phyloP scores from a whole-genome alignment of 2,329 filamentous ascomycete species.

The Hortaea werneckii region DNA sequence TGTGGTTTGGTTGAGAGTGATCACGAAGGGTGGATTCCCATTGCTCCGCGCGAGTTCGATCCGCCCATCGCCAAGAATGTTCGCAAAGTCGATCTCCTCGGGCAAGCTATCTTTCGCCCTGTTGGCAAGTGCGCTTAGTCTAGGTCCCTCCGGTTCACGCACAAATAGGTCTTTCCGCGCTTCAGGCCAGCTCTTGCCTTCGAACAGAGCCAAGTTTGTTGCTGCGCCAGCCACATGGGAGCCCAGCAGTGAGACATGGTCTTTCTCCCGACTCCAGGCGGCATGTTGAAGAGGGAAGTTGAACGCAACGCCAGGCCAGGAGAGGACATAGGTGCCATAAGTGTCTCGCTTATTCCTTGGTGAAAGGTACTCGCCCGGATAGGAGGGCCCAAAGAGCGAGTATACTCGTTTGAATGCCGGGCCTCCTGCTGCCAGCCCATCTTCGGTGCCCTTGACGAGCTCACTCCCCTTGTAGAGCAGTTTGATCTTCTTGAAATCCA shows the following conservation, averaged over 20 bases:
- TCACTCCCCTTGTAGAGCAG: slow-evolving; percentile 76
- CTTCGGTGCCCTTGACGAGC: slow-evolving; percentile 49
- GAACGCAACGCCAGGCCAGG: slow-evolving; percentile 89
- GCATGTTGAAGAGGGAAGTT: slow-evolving; percentile 70
- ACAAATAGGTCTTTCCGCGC: slow-evolving; percentile 69
- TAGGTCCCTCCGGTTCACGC: slow-evolving; percentile 60
- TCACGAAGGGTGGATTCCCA: slow-evolving; percentile 46
- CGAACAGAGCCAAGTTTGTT: slow-evolving; percentile 81
- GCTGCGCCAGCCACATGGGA: slow-evolving; percentile 67
- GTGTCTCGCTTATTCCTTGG: slow-evolving; percentile 36
- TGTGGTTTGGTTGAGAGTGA: slow-evolving; percentile 74
- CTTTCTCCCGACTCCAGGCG: slow-evolving; percentile 63
- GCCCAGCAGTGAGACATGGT: slow-evolving; percentile 78
- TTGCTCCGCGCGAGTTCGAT: slow-evolving; percentile 68
- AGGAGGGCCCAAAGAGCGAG: slow-evolving; percentile 87
- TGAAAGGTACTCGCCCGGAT: slow-evolving; percentile 81
- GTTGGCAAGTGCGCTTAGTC: slow-evolving; percentile 56
- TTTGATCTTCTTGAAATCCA: slow-evolving; percentile 77
- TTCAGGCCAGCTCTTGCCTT: slow-evolving; percentile 82
- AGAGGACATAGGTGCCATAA: slow-evolving; percentile 77
- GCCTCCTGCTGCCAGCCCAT: slow-evolving; percentile 6
- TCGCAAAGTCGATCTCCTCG: slow-evolving; percentile 76
- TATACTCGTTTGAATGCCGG: slow-evolving; percentile 48
- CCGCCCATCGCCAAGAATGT: slow-evolving; percentile 60
- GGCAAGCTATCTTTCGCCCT: slow-evolving; percentile 71